Base-by-base conservation (phyloP, 176 grass and related monocot genomes). In the Luzula sylvatica region DNA sequence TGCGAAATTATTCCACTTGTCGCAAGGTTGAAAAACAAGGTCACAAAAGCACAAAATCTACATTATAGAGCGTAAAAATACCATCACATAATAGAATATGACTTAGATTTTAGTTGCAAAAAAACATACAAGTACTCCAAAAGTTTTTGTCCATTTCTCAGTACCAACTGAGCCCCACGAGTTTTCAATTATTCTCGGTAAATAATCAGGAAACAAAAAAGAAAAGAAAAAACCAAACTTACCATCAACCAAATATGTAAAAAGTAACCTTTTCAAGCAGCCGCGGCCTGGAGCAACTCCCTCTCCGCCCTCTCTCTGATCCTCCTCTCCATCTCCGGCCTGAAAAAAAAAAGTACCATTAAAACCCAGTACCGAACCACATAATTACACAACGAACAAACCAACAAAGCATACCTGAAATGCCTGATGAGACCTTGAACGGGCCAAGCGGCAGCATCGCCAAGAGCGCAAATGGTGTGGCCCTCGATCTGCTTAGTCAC, bases 401-500 rank as follows among this genome's bases (percentile, higher is more conserved):
- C 12, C 39, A 5, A 58, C 40, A 61, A 7, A 11, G 6, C 15
- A 63, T 64, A 64, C 60, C 60, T 64, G 72, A 94, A 94, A 47
- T 94, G 79, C 65, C 79, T 83, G 76, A 94, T 87, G 53, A 94
- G 79, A 6, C 83, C 88, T 69, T 94, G 88, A 27, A 83, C 83
- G 18, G 82, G 88, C 83, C 88, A 94, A 55, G 88, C 88, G 1
- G 88, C 88, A 39, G 88, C 83, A 77, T 94, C 79, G 3, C 88
- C 88, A 26, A 94, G 76, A 1, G 83, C 88, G 7, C 88, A 94
- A 52, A 87, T 83, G 16, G 83, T 94, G 53, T 87, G 83, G n/a
- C 83, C 88, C 74, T 94, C 88, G 23, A 94, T 87, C 74, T 94
- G 88, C 66, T 94, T 87, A 0, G 88, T 94, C 23, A 94, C 72